Percentiles rank a stretch among this genome's conserved stretches.
Evolutionary conservation across 495 filamentous ascomycete species (phyloP).

Genomic region (Entonaema liquescens): DNA sequence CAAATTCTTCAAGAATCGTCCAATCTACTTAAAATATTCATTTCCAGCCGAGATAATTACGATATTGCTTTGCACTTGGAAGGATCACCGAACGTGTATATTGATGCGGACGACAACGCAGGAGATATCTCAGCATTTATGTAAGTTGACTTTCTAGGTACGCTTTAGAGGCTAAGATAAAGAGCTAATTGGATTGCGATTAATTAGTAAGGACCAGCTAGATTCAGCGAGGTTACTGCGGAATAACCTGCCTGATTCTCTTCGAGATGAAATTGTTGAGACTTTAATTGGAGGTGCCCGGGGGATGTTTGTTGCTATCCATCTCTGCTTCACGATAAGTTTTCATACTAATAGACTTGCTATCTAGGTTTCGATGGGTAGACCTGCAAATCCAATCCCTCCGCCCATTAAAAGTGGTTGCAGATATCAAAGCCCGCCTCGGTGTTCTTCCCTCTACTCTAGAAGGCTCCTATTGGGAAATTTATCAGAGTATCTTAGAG

Average conservation of each 20-base stretch:
- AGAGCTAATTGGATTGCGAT: background rate
- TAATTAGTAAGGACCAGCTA: background rate
- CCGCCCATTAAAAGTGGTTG: background rate
- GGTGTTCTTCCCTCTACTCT: background rate
- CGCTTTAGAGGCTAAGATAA: background rate
- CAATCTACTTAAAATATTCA: background rate
- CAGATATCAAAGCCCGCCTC: background rate
- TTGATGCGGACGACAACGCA: background rate
- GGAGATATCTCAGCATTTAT: background rate
- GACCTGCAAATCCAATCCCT: background rate
- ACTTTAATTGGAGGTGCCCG: background rate
- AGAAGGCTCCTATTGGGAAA: background rate
- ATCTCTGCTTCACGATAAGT: background rate
- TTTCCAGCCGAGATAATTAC: background rate
- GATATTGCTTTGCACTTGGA: background rate
- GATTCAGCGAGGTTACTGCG: background rate
- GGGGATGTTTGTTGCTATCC: background rate
- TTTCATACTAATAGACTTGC: background rate
- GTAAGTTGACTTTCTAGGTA: background rate
- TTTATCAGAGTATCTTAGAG: background rate
- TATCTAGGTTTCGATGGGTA: background rate
- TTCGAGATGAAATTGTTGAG: background rate
- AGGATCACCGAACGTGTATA: background rate
- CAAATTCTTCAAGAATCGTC: background rate
- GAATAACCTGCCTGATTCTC: background rate